Conservation (phyloP, 2,329 filamentous ascomycete genomes). For the Magnaporthales sp. region DNA sequence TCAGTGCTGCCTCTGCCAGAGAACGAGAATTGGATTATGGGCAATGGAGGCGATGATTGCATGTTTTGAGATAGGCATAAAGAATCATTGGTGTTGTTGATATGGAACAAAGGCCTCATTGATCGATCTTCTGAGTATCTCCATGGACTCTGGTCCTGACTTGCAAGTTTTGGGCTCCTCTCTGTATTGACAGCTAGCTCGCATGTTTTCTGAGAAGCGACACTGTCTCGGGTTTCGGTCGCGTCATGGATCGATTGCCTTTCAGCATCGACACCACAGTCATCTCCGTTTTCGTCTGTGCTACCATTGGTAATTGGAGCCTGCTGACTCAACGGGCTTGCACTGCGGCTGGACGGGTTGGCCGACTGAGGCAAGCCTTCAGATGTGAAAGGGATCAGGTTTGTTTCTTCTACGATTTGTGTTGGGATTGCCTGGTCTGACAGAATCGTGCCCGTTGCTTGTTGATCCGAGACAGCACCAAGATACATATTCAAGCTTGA, state of each 20-base stretch:
- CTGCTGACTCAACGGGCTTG: not conserved
- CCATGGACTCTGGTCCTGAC: constrained; percentile 14
- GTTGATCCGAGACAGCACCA: not conserved
- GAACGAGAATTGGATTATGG: not conserved
- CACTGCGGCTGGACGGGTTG: not conserved
- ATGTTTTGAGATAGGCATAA: not conserved
- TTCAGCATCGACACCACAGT: not conserved
- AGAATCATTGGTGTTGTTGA: not conserved
- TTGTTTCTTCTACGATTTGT: not conserved
- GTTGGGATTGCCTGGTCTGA: not conserved
- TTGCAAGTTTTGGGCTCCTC: constrained; percentile 6
- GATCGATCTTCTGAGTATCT: not conserved
- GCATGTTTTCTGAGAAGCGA: not conserved
- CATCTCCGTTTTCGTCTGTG: not conserved
- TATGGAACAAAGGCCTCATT: not conserved
- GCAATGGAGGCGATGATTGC: not conserved
- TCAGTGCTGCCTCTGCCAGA: not conserved
- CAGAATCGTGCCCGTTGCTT: not conserved
- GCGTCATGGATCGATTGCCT: not conserved
- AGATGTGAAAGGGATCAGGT: not conserved
- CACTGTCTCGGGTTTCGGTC: not conserved
- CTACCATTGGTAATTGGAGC: not conserved
- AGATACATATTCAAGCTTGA: not conserved
- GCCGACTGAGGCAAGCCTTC: not conserved
- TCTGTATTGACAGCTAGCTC: not conserved